These are phyloP conservation scores for Nyctanthes arbortristis DNA, from an alignment of 257 asterid species.

Conservation along the genomic window DNA sequence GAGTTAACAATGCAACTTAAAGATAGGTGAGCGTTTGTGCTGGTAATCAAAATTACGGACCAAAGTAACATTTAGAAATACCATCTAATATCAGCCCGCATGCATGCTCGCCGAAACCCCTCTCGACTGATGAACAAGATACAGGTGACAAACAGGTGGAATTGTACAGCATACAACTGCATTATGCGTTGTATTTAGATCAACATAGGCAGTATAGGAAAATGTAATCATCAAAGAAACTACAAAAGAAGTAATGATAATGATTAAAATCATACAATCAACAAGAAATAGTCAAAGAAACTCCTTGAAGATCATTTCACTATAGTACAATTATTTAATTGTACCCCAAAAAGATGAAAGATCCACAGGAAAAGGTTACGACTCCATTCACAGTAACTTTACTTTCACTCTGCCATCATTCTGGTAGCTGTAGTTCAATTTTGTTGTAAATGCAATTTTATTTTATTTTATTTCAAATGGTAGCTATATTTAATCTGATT, in stretches of 20 bases:
- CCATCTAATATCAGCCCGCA: slow-evolving; percentile 87
- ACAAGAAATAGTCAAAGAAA: neutral
- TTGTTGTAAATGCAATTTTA: too few relatives aligned
- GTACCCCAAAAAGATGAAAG: slow-evolving; percentile 4
- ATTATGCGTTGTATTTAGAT: slow-evolving; percentile 25
- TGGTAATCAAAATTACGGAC: slow-evolving; percentile 10
- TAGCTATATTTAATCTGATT: too few relatives aligned
- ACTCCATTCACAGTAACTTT: too few relatives aligned
- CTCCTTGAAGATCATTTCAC: neutral
- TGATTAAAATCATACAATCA: too few relatives aligned
- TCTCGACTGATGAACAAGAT: slow-evolving; percentile 90
- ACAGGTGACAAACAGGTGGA: slow-evolving; percentile 88
- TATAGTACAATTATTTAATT: neutral
- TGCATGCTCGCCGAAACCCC: slow-evolving; percentile 91
- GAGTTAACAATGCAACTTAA: neutral
- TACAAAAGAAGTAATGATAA: too few relatives aligned
- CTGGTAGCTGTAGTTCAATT: too few relatives aligned
- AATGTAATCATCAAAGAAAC: too few relatives aligned
- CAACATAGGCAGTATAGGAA: neutral
- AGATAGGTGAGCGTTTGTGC: neutral
- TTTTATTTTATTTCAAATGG: too few relatives aligned
- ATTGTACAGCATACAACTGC: slow-evolving; percentile 94
- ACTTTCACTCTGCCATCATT: too few relatives aligned
- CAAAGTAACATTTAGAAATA: slow-evolving; percentile 32
- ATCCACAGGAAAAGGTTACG: too few relatives aligned